Evolutionary conservation across 768 basidiomycete genomes (phyloP).

Genomic region (Podaxis sp.): DNA sequence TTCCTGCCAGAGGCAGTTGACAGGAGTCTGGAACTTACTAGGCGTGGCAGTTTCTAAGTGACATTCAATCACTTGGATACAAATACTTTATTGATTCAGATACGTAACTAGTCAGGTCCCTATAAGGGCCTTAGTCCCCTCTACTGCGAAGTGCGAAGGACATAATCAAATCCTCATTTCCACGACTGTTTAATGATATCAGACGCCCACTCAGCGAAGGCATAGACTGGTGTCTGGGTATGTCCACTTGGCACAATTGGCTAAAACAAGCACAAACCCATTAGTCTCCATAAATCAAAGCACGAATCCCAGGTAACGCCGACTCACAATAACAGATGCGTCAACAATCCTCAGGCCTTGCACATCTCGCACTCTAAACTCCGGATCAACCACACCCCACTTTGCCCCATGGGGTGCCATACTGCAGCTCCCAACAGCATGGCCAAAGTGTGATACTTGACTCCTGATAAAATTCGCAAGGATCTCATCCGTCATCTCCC

Average conservation of each 20-base stretch:
- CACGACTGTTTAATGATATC: neutral
- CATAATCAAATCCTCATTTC: neutral
- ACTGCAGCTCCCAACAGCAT: neutral
- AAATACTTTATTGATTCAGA: no score
- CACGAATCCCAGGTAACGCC: neutral
- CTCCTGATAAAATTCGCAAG: neutral
- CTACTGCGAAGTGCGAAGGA: no score
- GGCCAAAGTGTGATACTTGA: neutral
- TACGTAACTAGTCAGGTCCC: slow-evolving; percentile 12
- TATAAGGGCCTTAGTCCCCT: no score
- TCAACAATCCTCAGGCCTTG: slow-evolving; percentile 7
- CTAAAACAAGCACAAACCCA: neutral
- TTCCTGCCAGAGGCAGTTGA: slow-evolving; percentile 21
- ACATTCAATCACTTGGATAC: neutral
- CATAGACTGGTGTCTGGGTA: neutral
- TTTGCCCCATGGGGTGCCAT: neutral
- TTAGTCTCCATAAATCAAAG: neutral
- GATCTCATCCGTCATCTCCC: neutral
- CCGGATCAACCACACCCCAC: slow-evolving; percentile 8
- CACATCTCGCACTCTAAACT: neutral
- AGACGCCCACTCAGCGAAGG: slow-evolving; percentile 5
- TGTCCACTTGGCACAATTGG: slow-evolving; percentile 9
- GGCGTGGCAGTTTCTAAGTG: slow-evolving; percentile 23
- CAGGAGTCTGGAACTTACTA: slow-evolving; percentile 21
- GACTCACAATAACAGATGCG: slow-evolving; percentile 2